Base-by-base conservation (phyloP, 73 alveolate genomes). In the Urostyla sp. region DNA sequence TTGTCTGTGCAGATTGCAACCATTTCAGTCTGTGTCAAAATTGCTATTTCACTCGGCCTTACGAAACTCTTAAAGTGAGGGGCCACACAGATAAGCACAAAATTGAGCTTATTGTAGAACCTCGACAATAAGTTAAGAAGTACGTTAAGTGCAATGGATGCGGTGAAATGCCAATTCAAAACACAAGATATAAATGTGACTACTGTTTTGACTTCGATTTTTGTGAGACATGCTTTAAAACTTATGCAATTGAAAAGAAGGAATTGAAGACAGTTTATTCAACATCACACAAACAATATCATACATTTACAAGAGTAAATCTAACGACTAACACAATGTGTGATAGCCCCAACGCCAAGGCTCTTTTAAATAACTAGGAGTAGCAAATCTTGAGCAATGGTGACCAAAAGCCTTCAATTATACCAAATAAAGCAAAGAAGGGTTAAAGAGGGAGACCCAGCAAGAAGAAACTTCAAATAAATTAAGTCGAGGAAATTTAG, bases 1-100 rank as follows among this genome's bases (percentile, higher is more conserved):
- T 94, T 50, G 76, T 87, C 11, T 93, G 98, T 80, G 87, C 87
- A 49, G 81, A 81, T 32, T 93, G 98, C 67, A 60, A 87, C 31
- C 82, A 89, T 30, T 89, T 85, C 40, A 76, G 76, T 23, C 58
- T 84, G 46, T 89, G 98, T 54, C 72, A 92, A 77, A 92, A 89
- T 37, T 92, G 98, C 59, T 92, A 67, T 76, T 92, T 92, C 50
- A 72, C 59, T 35, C 28, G 72, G 18, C 69, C 72, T 18, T 72
- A 26, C 44, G 31, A 79, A 32, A 87, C 56, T 35, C 21, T 87
- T 2, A 67, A 82, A 67, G 57, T 37, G 4, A 85, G 79, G 67
- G 86, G 90, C 0, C 94, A 87, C 38, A 58, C 67, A 21, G 67
- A 36, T 13, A 81, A 80, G 75, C 94, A 87, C 37, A 72, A 45